Evolutionary conservation across 164 flowering plant genomes (phyloP), one percentile per base, ranked within the genome.

Genomic region (Chloranthus sessilifolius): DNA sequence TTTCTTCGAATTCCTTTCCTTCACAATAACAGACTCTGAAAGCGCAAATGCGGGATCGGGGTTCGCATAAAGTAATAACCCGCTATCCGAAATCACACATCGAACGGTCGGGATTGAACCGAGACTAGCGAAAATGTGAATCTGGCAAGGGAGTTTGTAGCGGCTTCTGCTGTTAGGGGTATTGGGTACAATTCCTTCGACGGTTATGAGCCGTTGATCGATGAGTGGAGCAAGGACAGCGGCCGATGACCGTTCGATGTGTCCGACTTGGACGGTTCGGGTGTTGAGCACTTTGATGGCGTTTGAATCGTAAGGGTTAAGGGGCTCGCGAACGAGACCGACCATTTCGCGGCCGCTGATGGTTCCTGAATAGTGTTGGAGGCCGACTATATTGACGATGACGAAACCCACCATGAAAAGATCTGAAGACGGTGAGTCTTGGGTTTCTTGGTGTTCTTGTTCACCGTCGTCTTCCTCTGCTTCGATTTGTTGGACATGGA

Each of bases 301-400:
- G 65, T 91, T 88, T 7, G 56, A 16, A 38, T 91, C 95, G 52
- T 67, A 50, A 2, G 71, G 73, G 43, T 88, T 85, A 7, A 74
- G 44, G 19, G 96, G 95, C 20, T 91, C 88, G 1, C 95, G 82
- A 27, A 88, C 76, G 20, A 91, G 63, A 38, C 86, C 89, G 39
- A 91, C 95, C 81, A 88, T 59, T 56, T 91, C 86, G 0, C 90
- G 71, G 46, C 86, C 95, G 55, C 55, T 72, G 56, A 91, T 71
- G 7, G 52, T 63, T 41, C 83, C 95, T 1, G 61, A 15, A 63
- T 91, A 85, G 68, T 83, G 56, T 42, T 72, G 71, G 1, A 77
- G 30, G 3, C 92, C 98, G 38, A 88, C 95, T 12, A 91, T 76
- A 59, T 81, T 78, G 50, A 66, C 86, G 12, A 73, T 55, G 12